Percentiles rank a stretch among this genome's conserved stretches.
Evolutionary conservation across 2,329 filamentous ascomycete genomes (phyloP).

Genomic region (Exophiala spinifera): DNA sequence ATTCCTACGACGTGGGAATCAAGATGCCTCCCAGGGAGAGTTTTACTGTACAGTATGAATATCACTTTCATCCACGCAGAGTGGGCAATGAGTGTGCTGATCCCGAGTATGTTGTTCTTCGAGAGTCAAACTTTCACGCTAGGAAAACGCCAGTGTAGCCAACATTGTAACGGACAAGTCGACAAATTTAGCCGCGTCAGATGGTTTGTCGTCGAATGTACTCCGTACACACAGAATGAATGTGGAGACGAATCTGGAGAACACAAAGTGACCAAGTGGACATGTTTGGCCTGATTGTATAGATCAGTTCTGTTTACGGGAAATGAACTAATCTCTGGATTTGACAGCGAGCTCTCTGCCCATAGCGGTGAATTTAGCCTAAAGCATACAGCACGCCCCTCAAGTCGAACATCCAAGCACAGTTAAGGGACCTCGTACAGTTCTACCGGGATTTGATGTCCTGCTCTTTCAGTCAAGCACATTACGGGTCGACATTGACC

Average conservation of each 20-base stretch:
- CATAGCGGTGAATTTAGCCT: background rate
- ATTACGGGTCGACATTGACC: too few species aligned
- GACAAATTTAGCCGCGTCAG: background rate
- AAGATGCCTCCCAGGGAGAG: too few species aligned
- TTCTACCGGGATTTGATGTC: background rate
- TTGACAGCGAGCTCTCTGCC: background rate
- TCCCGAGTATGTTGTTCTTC: background rate
- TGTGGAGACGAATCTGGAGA: background rate
- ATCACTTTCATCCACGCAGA: too few species aligned
- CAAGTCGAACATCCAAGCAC: background rate
- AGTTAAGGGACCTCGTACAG: too few species aligned
- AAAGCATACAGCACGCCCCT: background rate
- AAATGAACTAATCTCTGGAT: background rate
- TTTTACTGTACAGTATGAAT: too few species aligned
- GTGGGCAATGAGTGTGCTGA: background rate
- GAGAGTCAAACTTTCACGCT: background rate
- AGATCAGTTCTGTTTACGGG: background rate
- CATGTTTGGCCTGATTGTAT: too few species aligned
- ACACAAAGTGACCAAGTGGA: background rate
- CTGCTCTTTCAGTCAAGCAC: background rate
- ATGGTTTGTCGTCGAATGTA: background rate
- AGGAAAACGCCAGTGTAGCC: background rate
- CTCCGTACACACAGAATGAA: too few species aligned
- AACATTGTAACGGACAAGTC: background rate
- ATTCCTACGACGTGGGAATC: too few species aligned